These are phyloP conservation scores for Fusarium decemcellulare DNA, from an alignment of 2,329 filamentous ascomycete species.

Conservation along the genomic window DNA sequence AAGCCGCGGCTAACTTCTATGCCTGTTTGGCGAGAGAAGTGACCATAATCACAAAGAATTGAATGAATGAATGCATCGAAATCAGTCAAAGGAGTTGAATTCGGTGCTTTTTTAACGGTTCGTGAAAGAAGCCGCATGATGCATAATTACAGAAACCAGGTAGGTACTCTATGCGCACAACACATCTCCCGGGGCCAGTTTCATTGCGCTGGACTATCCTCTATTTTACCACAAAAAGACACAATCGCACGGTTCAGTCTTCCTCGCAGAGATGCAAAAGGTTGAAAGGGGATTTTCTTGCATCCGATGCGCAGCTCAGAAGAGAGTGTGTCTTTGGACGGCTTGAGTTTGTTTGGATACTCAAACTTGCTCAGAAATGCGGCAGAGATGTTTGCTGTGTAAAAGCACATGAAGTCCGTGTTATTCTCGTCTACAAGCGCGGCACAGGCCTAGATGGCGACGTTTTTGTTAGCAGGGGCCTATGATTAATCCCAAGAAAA, in stretches of 20 bases:
- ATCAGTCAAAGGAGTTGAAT: no score
- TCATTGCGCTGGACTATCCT: background rate
- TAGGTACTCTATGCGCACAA: no score
- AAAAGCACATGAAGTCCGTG: slow-evolving; percentile 40
- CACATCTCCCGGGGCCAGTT: no score
- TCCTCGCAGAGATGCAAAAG: slow-evolving; percentile 32
- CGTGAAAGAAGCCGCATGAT: no score
- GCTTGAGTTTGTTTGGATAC: slow-evolving; percentile 29
- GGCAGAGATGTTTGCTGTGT: slow-evolving; percentile 31
- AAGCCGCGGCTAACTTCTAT: no score
- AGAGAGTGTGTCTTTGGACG: background rate
- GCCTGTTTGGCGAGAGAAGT: no score
- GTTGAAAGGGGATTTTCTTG: slow-evolving; percentile 29
- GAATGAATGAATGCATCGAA: no score
- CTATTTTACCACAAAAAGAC: background rate
- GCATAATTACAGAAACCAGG: no score
- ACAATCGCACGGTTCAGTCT: slow-evolving; percentile 27
- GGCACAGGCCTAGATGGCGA: slow-evolving; percentile 29
- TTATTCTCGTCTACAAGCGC: slow-evolving; percentile 37
- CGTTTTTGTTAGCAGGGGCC: background rate
- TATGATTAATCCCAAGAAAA: background rate
- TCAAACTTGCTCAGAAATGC: slow-evolving; percentile 43
- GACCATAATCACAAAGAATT: no score
- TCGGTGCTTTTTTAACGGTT: no score
- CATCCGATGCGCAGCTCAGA: slow-evolving; percentile 22